These are phyloP conservation scores for Chlamydomonas applanata DNA, from an alignment of 139 green algal species.

Conservation along the genomic window DNA sequence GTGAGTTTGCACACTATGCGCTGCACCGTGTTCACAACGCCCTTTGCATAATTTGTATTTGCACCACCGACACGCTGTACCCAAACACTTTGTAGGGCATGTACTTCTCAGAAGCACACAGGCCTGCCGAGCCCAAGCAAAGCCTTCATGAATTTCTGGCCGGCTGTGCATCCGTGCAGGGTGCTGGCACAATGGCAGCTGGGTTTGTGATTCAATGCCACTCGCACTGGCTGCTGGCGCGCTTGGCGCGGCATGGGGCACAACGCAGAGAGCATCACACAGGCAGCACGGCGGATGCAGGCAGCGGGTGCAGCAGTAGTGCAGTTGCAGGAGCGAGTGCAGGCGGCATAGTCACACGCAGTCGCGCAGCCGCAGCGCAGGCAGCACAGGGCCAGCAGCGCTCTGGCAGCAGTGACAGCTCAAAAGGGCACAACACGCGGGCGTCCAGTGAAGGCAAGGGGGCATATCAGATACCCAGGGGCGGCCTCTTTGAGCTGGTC, in stretches of 20 bases:
- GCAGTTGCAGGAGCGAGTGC: too few relatives aligned
- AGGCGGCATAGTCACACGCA: too few relatives aligned
- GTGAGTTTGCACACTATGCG: too few relatives aligned
- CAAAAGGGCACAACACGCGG: background rate
- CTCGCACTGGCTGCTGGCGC: conserved; percentile 50
- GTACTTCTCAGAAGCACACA: too few relatives aligned
- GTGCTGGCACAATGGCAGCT: conserved; percentile 40
- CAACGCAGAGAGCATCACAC: conserved; percentile 13
- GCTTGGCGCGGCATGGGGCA: conserved; percentile 18
- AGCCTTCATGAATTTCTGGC: too few relatives aligned
- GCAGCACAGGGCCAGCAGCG: too few relatives aligned
- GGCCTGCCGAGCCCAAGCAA: too few relatives aligned
- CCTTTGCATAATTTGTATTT: too few relatives aligned
- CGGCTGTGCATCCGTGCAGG: conserved; percentile 27
- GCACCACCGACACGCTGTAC: too few relatives aligned
- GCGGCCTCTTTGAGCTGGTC: conserved; percentile 69
- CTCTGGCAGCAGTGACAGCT: too few relatives aligned
- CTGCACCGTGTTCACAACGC: too few relatives aligned
- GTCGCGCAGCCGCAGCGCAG: background rate
- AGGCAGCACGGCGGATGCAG: background rate
- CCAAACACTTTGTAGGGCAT: too few relatives aligned
- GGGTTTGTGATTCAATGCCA: conserved; percentile 57
- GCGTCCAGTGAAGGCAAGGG: background rate
- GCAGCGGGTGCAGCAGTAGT: background rate
- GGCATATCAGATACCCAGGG: conserved; percentile 26